A percentile compares a stretch with the other conserved stretches of the same genome.
Conservation (phyloP, 108 stramenopile species). For the Cyclotella baltica region DNA sequence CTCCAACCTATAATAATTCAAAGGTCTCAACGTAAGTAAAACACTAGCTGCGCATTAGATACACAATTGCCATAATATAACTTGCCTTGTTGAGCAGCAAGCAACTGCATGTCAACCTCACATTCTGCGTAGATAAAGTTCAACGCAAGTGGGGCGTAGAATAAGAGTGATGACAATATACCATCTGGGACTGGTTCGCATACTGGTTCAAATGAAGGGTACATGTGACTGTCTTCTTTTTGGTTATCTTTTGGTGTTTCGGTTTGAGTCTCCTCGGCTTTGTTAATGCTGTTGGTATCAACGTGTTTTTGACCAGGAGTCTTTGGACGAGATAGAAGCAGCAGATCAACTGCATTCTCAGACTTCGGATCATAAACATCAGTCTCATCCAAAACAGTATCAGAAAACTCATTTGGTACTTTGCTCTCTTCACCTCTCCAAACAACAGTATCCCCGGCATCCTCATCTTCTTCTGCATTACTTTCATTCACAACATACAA, state of each 20-base stretch:
- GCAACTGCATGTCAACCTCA: slow-evolving; percentile 93
- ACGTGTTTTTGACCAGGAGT: background rate
- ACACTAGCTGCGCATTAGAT: too few species aligned
- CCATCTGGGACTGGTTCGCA: slow-evolving; percentile 75
- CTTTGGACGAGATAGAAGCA: slow-evolving; percentile 26
- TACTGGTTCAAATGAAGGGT: slow-evolving; percentile 63
- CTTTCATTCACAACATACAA: background rate
- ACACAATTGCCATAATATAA: background rate
- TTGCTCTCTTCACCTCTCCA: slow-evolving; percentile 18
- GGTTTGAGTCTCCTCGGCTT: background rate
- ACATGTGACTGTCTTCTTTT: background rate
- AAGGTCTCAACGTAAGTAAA: too few species aligned
- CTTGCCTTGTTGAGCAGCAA: slow-evolving; percentile 80
- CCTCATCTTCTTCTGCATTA: slow-evolving; percentile 23
- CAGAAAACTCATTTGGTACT: slow-evolving; percentile 19
- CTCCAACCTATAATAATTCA: slow-evolving; percentile 62
- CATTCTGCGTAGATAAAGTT: slow-evolving; percentile 90
- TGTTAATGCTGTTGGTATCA: background rate
- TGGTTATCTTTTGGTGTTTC: background rate
- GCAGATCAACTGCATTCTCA: slow-evolving; percentile 40
- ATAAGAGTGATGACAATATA: slow-evolving; percentile 68
- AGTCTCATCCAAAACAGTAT: slow-evolving; percentile 53
- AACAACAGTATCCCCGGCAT: slow-evolving; percentile 28
- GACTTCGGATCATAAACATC: slow-evolving; percentile 53
- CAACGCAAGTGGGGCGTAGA: slow-evolving; percentile 91